These are phyloP conservation scores for Lepidium sativum DNA, from an alignment of 345 rosid genomes.

Conservation along the genomic window DNA sequence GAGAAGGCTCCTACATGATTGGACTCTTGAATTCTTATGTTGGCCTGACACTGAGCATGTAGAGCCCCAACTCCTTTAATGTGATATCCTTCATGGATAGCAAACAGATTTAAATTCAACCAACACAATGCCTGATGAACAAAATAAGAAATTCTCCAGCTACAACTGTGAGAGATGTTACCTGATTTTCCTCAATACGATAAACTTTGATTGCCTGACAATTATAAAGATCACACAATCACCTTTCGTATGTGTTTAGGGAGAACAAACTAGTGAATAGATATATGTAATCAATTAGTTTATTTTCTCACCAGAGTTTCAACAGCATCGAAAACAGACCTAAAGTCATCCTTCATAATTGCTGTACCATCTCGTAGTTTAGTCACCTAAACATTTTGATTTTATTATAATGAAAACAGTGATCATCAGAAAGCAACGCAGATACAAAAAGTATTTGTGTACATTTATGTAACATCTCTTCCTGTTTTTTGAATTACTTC, in stretches of 20 bases:
- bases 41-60: slow-evolving; percentile 32
- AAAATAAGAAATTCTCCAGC: background rate
- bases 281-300: background rate
- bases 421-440: background rate
- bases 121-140: background rate
- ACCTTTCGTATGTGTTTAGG: background rate
- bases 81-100: slow-evolving; percentile 23
- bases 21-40: slow-evolving; percentile 25
- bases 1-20: slow-evolving; percentile 36
- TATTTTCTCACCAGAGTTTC: slow-evolving; percentile 54
- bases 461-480: slow-evolving; percentile 29
- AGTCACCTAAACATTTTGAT: slow-evolving; percentile 34
- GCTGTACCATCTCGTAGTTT: slow-evolving; percentile 37
- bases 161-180: slow-evolving; percentile 13
- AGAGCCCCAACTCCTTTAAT: slow-evolving; percentile 30
- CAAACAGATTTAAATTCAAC: background rate
- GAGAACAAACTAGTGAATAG: background rate
- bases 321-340: slow-evolving; percentile 52
- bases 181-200: slow-evolving; percentile 69
- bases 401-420: slow-evolving; percentile 1
- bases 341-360: slow-evolving; percentile 39
- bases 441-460: background rate
- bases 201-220: slow-evolving; percentile 51
- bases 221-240: background rate
- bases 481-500: slow-evolving; percentile 48